Conservation (phyloP, 2,329 filamentous ascomycete genomes). For the Talaromyces sp. region DNA sequence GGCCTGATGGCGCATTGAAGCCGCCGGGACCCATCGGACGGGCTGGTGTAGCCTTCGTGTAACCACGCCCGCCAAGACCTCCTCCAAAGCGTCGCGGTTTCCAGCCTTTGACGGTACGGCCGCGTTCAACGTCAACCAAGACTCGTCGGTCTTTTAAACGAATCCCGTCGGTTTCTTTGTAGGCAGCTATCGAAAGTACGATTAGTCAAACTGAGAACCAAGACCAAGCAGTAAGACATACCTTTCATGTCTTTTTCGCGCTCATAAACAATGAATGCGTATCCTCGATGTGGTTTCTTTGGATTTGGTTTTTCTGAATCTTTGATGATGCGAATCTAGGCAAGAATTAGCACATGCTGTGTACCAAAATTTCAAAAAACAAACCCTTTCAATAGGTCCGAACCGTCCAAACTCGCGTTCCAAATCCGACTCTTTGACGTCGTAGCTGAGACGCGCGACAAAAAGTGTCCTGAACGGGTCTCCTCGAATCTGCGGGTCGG, state of each 20-base stretch:
- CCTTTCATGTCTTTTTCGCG: constrained; percentile 99
- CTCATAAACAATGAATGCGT: constrained; percentile 96
- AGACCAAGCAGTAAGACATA: constrained; percentile 45
- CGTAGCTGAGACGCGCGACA: constrained; percentile 84
- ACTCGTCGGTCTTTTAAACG: constrained; percentile 89
- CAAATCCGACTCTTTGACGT: constrained; percentile 81
- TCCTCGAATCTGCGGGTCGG: constrained; percentile 84
- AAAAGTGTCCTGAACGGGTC: constrained; percentile 96
- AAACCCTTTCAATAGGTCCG: constrained; percentile 86
- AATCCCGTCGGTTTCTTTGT: constrained; percentile 83
- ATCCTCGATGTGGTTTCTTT: constrained; percentile 79
- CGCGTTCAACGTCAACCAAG: constrained; percentile 92
- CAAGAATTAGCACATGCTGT: constrained; percentile 17
- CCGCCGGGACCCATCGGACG: constrained; percentile 65
- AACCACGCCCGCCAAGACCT: constrained; percentile 85
- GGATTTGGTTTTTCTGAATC: constrained; percentile 78
- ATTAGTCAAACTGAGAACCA: constrained; percentile 17
- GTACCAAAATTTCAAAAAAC: constrained; percentile 25
- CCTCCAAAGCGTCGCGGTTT: constrained; percentile 86
- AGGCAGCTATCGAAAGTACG: constrained; percentile 67
- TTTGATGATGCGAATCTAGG: constrained; percentile 79
- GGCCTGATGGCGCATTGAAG: constrained; percentile 54
- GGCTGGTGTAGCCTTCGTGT: constrained; percentile 75
- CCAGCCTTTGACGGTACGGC: constrained; percentile 91
- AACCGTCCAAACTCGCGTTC: constrained; percentile 92